Base-by-base conservation (phyloP, 2,329 filamentous ascomycete genomes). In the Stachybotrys chlorohalonatus region DNA sequence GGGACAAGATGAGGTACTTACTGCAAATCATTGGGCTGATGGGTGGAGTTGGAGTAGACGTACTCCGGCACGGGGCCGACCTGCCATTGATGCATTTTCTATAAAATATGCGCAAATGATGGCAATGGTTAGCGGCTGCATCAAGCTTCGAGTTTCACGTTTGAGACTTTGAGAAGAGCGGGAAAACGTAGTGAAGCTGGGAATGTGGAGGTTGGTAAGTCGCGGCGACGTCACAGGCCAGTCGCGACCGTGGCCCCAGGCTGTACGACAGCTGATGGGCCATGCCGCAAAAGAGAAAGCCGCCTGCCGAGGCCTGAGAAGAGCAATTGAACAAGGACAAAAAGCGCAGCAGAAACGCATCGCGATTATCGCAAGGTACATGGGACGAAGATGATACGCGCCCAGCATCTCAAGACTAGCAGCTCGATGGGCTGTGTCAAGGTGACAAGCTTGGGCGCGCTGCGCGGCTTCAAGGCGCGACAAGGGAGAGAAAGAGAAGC, bases 21-120 rank as follows among this genome's bases (percentile, higher is more conserved):
- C 79, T 81, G 78, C 69, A 81, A 78, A 60, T 80, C 77, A 71
- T 76, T 78, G 62, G 75, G 72, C 65, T 77, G 77, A 64, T 79
- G 77, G 64, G 76, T 72, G 69, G 73, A 73, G 70, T 75, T 78
- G 67, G 75, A 71, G 72, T 79, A 81, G 63, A 81, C 75, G 73
- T 81, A 80, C 70, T 81, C 78, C 72, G 79, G 79, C 71, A 82
- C 75, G 62, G 79, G 78, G 72, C 79, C 78, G 69, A 82, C 77
- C 70, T 81, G 77, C 79, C 79, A 82, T 71, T 81, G 78, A 73
- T 82, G 77, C 79, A 82, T 82, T 71, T 70, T 77, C 78, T 81
- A 65, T 57, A 58, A 58, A 59, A 57, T 42, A 13, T 9, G 36
- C 36, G 36, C 8, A 52, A 55, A 56, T 55, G 55, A 59, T 52